Percentiles rank a stretch among this genome's conserved stretches.
Conservation (phyloP, 2,329 filamentous ascomycete genomes). For the Orbilia oligospora region DNA sequence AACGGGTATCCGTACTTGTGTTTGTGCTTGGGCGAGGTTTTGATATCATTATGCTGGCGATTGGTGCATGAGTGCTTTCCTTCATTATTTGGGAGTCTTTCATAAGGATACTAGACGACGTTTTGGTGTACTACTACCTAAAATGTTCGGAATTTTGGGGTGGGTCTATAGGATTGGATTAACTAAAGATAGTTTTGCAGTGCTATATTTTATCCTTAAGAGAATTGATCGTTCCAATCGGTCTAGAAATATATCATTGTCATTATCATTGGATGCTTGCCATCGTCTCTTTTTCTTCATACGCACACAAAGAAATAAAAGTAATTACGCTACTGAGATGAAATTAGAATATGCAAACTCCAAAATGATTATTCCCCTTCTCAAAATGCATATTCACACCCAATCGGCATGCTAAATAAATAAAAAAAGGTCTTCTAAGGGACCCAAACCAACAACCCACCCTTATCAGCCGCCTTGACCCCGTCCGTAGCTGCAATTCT, state of each 20-base stretch:
- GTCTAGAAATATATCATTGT: neutral
- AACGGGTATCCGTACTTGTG: neutral
- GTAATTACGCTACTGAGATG: neutral
- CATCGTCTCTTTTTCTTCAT: neutral
- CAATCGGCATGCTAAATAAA: neutral
- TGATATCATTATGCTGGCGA: neutral
- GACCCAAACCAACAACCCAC: conserved; percentile 76
- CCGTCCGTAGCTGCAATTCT: conserved; percentile 84
- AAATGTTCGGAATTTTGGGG: too few relatives aligned
- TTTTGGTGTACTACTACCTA: neutral
- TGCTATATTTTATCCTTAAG: neutral
- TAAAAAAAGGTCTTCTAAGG: conserved; percentile 64
- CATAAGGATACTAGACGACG: neutral
- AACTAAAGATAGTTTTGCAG: neutral
- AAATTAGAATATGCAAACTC: neutral
- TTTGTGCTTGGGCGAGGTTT: neutral
- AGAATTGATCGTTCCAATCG: neutral
- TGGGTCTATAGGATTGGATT: too few relatives aligned
- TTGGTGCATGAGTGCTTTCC: neutral
- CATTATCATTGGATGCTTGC: neutral
- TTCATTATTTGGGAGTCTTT: neutral
- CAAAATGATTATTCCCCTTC: conserved; percentile 1
- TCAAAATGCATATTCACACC: neutral
- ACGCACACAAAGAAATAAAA: neutral
- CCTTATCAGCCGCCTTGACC: conserved; percentile 75